A percentile compares a stretch with the other conserved stretches of the same genome.
phyloP scores from a whole-genome alignment of 768 basidiomycete species.

The Hebeloma cylindrosporum region DNA sequence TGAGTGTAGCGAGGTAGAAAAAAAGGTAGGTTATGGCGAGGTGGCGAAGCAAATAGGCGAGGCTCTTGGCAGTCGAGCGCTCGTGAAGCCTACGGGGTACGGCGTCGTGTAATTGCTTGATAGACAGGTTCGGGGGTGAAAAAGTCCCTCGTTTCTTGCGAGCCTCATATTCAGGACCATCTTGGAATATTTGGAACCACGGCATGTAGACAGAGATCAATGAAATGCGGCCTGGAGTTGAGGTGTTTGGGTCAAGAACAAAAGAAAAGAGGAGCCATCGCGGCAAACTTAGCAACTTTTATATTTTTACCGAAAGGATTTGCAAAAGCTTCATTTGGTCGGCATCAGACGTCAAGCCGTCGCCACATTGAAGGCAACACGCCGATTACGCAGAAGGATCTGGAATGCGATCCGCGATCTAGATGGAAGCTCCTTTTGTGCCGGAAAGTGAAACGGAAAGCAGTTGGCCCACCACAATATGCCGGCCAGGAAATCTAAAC shows the following conservation, averaged over 20 bases:
- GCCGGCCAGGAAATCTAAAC: too few relatives aligned
- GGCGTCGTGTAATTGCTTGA: constrained; percentile 47
- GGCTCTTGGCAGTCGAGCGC: constrained; percentile 42
- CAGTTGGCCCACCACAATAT: too few relatives aligned
- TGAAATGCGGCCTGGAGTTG: background rate
- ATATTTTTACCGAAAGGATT: constrained; percentile 11
- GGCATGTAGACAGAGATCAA: constrained; percentile 25
- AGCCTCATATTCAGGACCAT: constrained; percentile 52
- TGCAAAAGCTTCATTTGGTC: constrained; percentile 7
- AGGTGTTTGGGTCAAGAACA: background rate
- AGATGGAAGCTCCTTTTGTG: constrained; percentile 6
- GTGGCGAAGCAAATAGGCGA: constrained; percentile 45
- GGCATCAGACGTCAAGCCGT: constrained; percentile 1
- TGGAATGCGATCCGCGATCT: constrained; percentile 17
- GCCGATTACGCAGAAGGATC: constrained; percentile 15
- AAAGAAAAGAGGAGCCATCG: background rate
- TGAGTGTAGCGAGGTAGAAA: constrained; percentile 36
- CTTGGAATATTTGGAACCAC: constrained; percentile 45
- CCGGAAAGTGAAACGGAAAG: constrained; percentile 1
- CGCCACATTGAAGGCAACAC: constrained; percentile 15
- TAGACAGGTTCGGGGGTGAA: constrained; percentile 39
- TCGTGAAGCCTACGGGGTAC: constrained; percentile 50
- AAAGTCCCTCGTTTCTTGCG: constrained; percentile 35
- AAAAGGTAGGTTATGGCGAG: constrained; percentile 37
- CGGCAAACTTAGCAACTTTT: constrained; percentile 1